Evolutionary conservation across 108 stramenopile species (phyloP).

Genomic region (Cyclotella cryptica): DNA sequence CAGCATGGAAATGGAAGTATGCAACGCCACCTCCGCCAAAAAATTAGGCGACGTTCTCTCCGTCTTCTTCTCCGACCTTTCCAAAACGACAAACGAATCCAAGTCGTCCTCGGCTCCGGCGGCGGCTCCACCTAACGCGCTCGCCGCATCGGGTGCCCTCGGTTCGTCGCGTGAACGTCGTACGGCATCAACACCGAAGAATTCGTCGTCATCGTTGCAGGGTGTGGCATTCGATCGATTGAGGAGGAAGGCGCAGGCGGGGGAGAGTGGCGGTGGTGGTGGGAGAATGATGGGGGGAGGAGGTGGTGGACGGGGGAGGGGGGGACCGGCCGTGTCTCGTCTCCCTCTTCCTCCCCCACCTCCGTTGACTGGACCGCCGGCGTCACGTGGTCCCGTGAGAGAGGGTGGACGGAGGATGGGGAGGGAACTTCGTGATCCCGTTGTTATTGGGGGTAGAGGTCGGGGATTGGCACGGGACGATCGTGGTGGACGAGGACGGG

Average conservation of each 20-base stretch:
- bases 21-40: conserved; percentile 35
- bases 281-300: conserved; percentile 3
- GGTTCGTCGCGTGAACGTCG: conserved; percentile 74
- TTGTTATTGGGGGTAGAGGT: neutral
- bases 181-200: neutral
- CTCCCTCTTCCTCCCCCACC: conserved; percentile 18
- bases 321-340: too few relatives aligned
- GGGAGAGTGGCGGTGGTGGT: neutral
- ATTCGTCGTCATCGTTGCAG: conserved; percentile 9
- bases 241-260: conserved; percentile 3
- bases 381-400: too few relatives aligned
- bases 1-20: conserved; percentile 82
- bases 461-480: neutral
- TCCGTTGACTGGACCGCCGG: too few relatives aligned
- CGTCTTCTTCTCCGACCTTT: conserved; percentile 15
- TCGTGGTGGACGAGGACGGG: conserved; percentile 1
- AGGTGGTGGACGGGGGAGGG: conserved; percentile 4
- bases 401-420: neutral
- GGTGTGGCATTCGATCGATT: conserved; percentile 38
- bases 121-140: conserved; percentile 51
- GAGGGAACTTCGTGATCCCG: neutral
- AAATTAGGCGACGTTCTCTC: conserved; percentile 44
- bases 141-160: conserved; percentile 80
- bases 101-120: neutral
- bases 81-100: neutral